Conservation (phyloP, 371 early-diverging fungal species). For the Mortierella polycephala region DNA sequence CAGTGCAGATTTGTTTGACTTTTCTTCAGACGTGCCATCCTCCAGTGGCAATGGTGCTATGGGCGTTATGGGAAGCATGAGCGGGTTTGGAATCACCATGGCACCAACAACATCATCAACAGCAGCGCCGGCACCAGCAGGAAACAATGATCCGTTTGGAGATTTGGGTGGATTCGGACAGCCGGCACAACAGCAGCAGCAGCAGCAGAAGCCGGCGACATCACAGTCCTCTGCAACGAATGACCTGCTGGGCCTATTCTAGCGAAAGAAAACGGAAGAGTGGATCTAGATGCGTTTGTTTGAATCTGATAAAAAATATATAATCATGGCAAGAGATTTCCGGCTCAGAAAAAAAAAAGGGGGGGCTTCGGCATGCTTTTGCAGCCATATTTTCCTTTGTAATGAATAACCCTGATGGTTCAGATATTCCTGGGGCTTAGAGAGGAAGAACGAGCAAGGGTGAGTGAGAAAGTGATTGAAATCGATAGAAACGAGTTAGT, state of each 20-base stretch:
- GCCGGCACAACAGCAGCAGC: constrained; percentile 8
- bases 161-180: constrained; percentile 33
- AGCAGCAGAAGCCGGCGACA: constrained; percentile 8
- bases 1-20: constrained; percentile 40
- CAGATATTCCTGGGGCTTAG: too few relatives aligned
- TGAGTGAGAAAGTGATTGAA: too few relatives aligned
- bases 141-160: constrained; percentile 21
- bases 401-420: too few relatives aligned
- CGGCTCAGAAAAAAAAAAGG: too few relatives aligned
- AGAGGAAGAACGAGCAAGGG: too few relatives aligned
- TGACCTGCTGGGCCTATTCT: constrained; percentile 13
- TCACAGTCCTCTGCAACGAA: constrained; percentile 8
- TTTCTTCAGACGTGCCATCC: constrained; percentile 34
- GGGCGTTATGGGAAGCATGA: constrained; percentile 24
- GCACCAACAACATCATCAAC: constrained; percentile 1
- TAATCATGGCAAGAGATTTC: too few relatives aligned
- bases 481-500: too few relatives aligned
- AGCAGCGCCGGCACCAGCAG: too few relatives aligned
- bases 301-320: too few relatives aligned
- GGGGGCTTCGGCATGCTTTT: too few relatives aligned
- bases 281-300: too few relatives aligned
- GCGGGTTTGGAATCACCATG: not conserved
- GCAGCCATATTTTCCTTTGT: too few relatives aligned
- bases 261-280: not conserved
- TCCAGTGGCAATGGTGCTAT: constrained; percentile 7